Evolutionary conservation across 2,329 filamentous ascomycete species (phyloP), one percentile per base, ranked within the genome.

Genomic region (Delphinella strobiligena): DNA sequence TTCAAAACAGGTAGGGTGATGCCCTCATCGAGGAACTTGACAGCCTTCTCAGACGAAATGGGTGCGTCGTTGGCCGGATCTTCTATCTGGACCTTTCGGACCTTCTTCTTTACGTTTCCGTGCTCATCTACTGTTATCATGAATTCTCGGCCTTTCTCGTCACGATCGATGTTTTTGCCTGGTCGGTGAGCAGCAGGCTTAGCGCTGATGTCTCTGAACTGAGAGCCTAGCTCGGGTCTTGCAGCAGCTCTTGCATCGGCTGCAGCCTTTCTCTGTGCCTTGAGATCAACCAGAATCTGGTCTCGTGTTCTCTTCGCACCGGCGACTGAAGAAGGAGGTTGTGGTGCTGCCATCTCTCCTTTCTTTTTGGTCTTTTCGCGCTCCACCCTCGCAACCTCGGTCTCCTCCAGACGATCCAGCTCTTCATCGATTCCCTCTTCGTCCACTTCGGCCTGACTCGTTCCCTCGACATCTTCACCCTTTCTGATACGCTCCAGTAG

Each of bases 301-400:
- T 78, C 69, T 41, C 76, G 59, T 10, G 64, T 73, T 48, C 71
- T 62, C 55, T 70, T 75, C 46, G 61, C 59, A 1, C 68, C 67
- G 19, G 63, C 62, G 19, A 64, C 50, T 9, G 61, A 53, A 1
- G 52, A 48, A 5, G 54, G 51, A 19, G 63, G 51, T 27, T 7
- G 7, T 10, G 62, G 60, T n/a, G 59, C 59, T 7, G 67, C 66
- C 57, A 69, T 68, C 31, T 59, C 63, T 2, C 72, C 72, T 46
- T 66, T 70, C 38, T 52, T 59, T 58, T 75, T 75, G 32, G 58
- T 60, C 48, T 66, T 62, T 52, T 80, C 71, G 42, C 77, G 70
- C 52, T 82, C 51, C 48, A 82, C 65, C 10, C 81, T 74, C 22
- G 75, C 79, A 18, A 89, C 69, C 56, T 85, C 78, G 59, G 82